These are phyloP conservation scores for Mortierella sp. DNA, from an alignment of 371 early-diverging fungal species.

Conservation along the genomic window DNA sequence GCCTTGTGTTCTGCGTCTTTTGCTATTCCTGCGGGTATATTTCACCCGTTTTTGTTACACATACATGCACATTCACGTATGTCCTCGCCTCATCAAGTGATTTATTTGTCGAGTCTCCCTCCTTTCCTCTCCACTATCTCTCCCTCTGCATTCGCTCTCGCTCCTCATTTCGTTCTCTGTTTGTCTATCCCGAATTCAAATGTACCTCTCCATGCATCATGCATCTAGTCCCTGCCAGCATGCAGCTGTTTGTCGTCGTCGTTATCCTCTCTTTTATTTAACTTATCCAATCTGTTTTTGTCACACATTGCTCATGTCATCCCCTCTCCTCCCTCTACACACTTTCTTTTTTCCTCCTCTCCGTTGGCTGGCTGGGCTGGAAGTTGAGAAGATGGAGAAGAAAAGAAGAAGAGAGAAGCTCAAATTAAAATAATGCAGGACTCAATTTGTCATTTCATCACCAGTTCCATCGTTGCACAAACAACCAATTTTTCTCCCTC, in stretches of 20 bases:
- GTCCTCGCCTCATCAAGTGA: neutral
- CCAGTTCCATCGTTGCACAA: neutral
- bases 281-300: neutral
- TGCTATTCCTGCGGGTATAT: neutral
- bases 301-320: conserved; percentile 17
- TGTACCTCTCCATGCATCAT: conserved; percentile 5
- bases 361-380: neutral
- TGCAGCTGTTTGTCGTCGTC: neutral
- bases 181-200: neutral
- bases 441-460: neutral
- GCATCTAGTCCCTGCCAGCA: conserved; percentile 10
- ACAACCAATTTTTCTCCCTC: neutral
- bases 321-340: neutral
- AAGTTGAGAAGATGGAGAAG: neutral
- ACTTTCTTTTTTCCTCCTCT: neutral
- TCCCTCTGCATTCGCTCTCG: neutral
- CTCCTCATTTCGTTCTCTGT: neutral
- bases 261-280: neutral
- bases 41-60: neutral
- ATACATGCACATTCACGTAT: neutral
- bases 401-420: neutral
- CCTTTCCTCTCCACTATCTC: too few relatives aligned
- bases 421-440: conserved; percentile 7
- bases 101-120: neutral
- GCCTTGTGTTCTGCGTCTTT: neutral